Evolutionary conservation across 208 protist species (phyloP).

Genomic region (Leptomonas pyrrhocoris): DNA sequence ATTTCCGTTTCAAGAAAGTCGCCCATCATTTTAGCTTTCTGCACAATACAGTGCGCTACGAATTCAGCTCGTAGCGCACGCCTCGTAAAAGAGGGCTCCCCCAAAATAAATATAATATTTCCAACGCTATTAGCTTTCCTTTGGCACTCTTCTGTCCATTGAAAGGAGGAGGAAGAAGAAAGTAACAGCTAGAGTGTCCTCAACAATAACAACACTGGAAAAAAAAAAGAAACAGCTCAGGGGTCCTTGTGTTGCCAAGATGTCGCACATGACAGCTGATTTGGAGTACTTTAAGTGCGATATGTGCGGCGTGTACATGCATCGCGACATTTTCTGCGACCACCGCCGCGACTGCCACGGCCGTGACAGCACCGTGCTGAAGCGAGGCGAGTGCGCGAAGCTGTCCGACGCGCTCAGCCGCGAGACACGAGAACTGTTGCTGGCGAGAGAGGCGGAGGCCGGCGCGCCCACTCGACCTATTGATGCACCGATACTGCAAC

Average conservation of each 20-base stretch:
- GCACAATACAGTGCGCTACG: too few relatives aligned
- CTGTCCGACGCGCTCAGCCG: slow-evolving; percentile 41
- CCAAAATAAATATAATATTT: too few relatives aligned
- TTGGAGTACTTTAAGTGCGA: slow-evolving; percentile 85
- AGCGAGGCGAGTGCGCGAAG: slow-evolving; percentile 46
- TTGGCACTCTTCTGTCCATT: too few relatives aligned
- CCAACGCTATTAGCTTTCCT: too few relatives aligned
- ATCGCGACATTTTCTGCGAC: slow-evolving; percentile 80
- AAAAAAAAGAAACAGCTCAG: background rate
- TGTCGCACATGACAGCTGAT: slow-evolving; percentile 66
- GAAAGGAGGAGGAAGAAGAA: too few relatives aligned
- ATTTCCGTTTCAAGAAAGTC: too few relatives aligned
- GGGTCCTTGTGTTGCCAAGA: slow-evolving; percentile 10
- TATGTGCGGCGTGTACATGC: slow-evolving; percentile 70
- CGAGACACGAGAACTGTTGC: slow-evolving; percentile 31
- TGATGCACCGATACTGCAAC: too few relatives aligned
- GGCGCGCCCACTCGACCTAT: background rate
- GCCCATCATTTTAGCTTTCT: too few relatives aligned
- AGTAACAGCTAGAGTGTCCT: background rate
- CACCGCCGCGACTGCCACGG: slow-evolving; percentile 76
- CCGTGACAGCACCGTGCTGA: slow-evolving; percentile 48
- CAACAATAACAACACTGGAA: background rate
- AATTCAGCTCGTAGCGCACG: too few relatives aligned
- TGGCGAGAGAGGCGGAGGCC: slow-evolving; percentile 8
- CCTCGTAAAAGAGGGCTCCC: too few relatives aligned